Evolutionary conservation across 1,284 basidiomycete genomes (phyloP).

Genomic region (Porodaedalea pini): DNA sequence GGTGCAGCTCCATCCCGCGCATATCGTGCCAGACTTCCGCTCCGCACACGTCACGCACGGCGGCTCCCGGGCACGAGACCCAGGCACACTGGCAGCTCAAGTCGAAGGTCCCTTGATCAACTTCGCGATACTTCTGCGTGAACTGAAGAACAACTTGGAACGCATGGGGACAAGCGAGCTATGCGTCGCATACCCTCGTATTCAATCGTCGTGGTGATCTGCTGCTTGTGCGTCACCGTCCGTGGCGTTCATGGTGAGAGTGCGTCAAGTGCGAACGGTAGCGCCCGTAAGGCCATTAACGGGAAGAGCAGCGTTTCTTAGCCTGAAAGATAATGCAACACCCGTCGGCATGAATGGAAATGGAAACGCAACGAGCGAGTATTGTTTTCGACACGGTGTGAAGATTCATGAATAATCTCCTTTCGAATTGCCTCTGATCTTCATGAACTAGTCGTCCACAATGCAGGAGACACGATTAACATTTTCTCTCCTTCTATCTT

Average conservation of each 20-base stretch:
- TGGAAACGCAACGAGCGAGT: constrained; percentile 3
- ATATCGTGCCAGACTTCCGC: constrained; percentile 4
- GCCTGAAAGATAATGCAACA: not conserved
- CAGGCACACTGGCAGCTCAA: constrained; percentile 24
- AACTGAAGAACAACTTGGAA: constrained; percentile 30
- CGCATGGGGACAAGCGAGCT: constrained; percentile 31
- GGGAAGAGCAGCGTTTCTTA: not conserved
- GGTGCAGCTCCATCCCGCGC: constrained; percentile 4
- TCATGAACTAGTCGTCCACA: constrained; percentile 3
- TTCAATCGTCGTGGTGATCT: constrained; percentile 33
- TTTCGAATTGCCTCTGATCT: not conserved
- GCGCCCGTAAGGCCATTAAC: too few relatives aligned
- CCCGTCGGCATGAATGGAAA: constrained; percentile 6
- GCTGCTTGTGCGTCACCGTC: constrained; percentile 30
- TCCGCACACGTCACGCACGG: constrained; percentile 13
- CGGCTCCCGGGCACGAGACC: constrained; percentile 15
- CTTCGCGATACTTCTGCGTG: constrained; percentile 25
- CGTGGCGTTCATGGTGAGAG: not conserved
- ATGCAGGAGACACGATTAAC: constrained; percentile 9
- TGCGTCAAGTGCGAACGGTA: not conserved
- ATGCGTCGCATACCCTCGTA: constrained; percentile 31
- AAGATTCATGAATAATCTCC: too few relatives aligned
- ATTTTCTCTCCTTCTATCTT: constrained; percentile 10
- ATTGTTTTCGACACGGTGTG: constrained; percentile 10
- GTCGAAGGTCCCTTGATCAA: constrained; percentile 27